Evolutionary conservation across 2,329 filamentous ascomycete species (phyloP).

Genomic region (Epichloe amarillans): DNA sequence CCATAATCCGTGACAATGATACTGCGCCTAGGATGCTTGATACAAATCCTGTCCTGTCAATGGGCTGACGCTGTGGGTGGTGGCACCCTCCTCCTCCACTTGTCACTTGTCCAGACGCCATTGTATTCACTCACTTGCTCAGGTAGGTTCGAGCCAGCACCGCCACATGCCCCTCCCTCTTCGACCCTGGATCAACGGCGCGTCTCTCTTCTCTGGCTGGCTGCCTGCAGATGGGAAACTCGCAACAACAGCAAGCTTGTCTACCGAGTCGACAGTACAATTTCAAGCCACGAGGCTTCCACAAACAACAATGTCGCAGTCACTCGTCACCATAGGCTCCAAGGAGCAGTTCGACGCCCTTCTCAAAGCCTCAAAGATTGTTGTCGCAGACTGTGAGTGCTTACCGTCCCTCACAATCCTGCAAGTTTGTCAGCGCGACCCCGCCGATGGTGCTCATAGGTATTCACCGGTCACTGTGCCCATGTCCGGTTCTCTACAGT

Average conservation of each 20-base stretch:
- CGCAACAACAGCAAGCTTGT: neutral
- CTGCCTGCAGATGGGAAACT: neutral
- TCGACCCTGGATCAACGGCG: neutral
- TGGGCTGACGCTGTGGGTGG: too few relatives aligned
- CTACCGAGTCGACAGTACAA: neutral
- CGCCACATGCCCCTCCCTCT: too few relatives aligned
- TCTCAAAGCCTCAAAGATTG: slow-evolving; percentile 59
- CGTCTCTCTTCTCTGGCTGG: neutral
- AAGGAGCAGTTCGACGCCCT: slow-evolving; percentile 52
- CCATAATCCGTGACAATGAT: too few relatives aligned
- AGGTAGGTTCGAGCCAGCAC: too few relatives aligned
- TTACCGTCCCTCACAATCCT: slow-evolving; percentile 9
- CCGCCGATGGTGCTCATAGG: neutral
- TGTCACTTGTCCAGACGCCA: too few relatives aligned
- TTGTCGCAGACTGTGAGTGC: slow-evolving; percentile 75
- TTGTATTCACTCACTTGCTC: too few relatives aligned
- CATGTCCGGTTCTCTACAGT: neutral
- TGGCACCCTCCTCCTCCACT: too few relatives aligned
- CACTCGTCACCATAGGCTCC: slow-evolving; percentile 25
- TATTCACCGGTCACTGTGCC: neutral
- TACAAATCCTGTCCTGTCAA: too few relatives aligned
- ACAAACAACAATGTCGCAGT: slow-evolving; percentile 16
- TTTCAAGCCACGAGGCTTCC: neutral
- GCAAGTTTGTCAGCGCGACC: neutral
- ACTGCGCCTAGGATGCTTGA: too few relatives aligned